These are phyloP conservation scores for Musa schizocarpa DNA, from an alignment of 176 grass and related monocot species.

Conservation along the genomic window DNA sequence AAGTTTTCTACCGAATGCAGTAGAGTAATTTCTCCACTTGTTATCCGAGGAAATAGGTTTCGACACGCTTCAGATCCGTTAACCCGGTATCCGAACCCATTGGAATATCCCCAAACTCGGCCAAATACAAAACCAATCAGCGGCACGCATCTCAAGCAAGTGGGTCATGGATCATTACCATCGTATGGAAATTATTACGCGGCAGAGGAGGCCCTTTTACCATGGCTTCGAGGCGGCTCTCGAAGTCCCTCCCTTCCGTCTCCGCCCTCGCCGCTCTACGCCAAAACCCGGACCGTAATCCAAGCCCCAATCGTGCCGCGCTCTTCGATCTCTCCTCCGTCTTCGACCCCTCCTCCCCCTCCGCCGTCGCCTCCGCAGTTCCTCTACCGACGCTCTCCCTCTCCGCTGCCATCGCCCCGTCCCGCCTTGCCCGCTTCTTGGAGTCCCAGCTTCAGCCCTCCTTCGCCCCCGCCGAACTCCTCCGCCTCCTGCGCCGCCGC, in stretches of 20 bases:
- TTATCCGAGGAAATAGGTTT: too few species aligned
- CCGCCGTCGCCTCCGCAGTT: not conserved
- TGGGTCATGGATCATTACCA: too few species aligned
- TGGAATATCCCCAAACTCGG: too few species aligned
- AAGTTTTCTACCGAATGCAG: too few species aligned
- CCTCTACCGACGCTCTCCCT: not conserved
- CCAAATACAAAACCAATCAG: too few species aligned
- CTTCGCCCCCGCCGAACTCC: not conserved
- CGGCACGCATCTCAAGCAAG: too few species aligned
- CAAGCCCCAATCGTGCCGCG: not conserved
- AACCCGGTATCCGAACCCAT: too few species aligned
- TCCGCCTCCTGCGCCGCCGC: not conserved
- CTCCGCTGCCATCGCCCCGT: not conserved
- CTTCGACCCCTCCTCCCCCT: not conserved
- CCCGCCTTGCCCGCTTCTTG: not conserved
- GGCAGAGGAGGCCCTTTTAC: not conserved
- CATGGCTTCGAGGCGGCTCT: not conserved
- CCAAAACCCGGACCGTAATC: not conserved
- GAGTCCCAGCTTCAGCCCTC: conserved; percentile 6
- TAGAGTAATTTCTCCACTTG: too few species aligned
- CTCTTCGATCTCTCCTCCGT: conserved; percentile 8
- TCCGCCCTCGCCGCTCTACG: not conserved
- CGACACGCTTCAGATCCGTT: too few species aligned
- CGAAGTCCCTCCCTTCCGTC: not conserved
- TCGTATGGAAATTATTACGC: too few species aligned